Evolutionary conservation across 2,329 filamentous ascomycete species (phyloP).

Genomic region (Aspergillus sp.): DNA sequence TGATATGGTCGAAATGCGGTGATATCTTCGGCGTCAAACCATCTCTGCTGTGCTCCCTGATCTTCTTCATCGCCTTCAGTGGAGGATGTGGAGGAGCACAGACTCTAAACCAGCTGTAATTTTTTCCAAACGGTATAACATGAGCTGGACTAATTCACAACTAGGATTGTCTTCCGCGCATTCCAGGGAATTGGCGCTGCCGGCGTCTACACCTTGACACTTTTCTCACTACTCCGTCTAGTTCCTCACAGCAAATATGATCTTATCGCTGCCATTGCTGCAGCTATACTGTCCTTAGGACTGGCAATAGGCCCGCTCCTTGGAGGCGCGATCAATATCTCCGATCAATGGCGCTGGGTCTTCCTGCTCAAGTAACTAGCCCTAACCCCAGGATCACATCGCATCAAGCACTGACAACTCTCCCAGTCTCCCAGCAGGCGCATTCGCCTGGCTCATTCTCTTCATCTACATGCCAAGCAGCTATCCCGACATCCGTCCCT

Average conservation of each 20-base stretch:
- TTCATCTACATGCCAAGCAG: neutral
- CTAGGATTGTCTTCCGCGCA: constrained; percentile 52
- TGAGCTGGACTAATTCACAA: neutral
- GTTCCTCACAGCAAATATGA: constrained; percentile 52
- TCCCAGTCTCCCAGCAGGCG: constrained; percentile 17
- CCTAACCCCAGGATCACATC: no score
- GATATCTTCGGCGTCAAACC: constrained; percentile 56
- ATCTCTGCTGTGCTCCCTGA: constrained; percentile 47
- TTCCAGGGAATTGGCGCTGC: constrained; percentile 54
- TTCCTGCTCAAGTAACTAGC: constrained; percentile 59
- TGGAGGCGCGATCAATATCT: constrained; percentile 57
- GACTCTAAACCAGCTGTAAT: constrained; percentile 34
- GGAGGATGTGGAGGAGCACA: constrained; percentile 41
- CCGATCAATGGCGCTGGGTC: constrained; percentile 58
- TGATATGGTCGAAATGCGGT: constrained; percentile 59
- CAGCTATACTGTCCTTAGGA: constrained; percentile 52
- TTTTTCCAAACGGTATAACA: neutral
- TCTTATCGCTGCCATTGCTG: constrained; percentile 55
- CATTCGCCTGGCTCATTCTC: neutral
- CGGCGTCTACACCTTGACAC: constrained; percentile 60
- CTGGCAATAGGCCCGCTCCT: constrained; percentile 57
- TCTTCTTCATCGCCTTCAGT: constrained; percentile 44
- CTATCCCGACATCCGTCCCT: neutral
- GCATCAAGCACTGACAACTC: neutral
- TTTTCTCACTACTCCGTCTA: constrained; percentile 58